A percentile compares a stretch with the other conserved stretches of the same genome.
Conservation (phyloP, 495 filamentous ascomycete species). For the Endocarpon pusillum region DNA sequence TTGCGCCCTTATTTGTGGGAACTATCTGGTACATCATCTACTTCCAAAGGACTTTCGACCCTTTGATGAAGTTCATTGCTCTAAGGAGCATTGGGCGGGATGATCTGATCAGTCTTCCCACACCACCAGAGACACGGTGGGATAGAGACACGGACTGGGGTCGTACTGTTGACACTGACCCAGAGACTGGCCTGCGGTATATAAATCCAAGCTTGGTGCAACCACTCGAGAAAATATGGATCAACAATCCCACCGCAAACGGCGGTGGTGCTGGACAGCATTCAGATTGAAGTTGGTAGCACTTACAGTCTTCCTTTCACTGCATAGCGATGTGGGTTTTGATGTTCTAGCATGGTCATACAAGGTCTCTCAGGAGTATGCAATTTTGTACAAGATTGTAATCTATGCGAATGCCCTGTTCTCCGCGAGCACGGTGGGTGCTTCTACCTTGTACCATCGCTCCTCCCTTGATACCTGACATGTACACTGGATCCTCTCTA, state of each 20-base stretch:
- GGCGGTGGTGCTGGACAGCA: not conserved
- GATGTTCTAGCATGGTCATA: too few species aligned
- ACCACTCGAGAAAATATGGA: slow-evolving; percentile 32
- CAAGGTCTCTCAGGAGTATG: too few species aligned
- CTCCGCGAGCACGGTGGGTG: too few species aligned
- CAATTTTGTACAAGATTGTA: too few species aligned
- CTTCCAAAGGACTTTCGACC: slow-evolving; percentile 59
- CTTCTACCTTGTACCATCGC: too few species aligned
- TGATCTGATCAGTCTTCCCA: slow-evolving; percentile 20
- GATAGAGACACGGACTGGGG: slow-evolving; percentile 18
- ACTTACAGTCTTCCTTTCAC: too few species aligned
- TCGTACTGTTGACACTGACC: slow-evolving; percentile 41
- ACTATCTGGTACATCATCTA: slow-evolving; percentile 77
- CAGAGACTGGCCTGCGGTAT: slow-evolving; percentile 47
- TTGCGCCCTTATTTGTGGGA: slow-evolving; percentile 56
- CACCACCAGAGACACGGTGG: slow-evolving; percentile 21
- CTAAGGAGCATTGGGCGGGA: slow-evolving; percentile 61
- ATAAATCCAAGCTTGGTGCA: slow-evolving; percentile 57
- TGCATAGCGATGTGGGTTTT: too few species aligned
- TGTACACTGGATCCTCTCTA: too few species aligned
- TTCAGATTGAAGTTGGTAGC: too few species aligned
- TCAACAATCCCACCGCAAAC: not conserved
- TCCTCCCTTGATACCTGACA: too few species aligned
- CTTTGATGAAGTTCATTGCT: slow-evolving; percentile 81
- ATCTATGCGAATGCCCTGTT: too few species aligned